A percentile compares a stretch with the other conserved stretches of the same genome.
Evolutionary conservation across 2,329 filamentous ascomycete species (phyloP).

Genomic region (Phialemonium atrogriseum): DNA sequence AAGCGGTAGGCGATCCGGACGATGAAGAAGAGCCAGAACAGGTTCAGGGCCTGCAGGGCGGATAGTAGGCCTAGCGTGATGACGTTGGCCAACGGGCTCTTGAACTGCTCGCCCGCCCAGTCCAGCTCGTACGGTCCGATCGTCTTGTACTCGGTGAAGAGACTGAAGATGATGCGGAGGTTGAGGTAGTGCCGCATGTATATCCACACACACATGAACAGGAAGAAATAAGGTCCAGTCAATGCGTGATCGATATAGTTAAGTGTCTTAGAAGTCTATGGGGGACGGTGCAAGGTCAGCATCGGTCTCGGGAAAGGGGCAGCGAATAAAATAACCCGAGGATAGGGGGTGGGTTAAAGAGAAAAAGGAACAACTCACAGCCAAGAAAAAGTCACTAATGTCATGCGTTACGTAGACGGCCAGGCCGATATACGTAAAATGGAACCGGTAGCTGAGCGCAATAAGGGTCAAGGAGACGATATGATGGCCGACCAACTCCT

Average conservation of each 20-base stretch:
- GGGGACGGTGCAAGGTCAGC: constrained; percentile 10
- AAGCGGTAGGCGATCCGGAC: constrained; percentile 67
- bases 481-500: constrained; percentile 86
- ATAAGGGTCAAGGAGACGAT: constrained; percentile 83
- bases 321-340: not conserved
- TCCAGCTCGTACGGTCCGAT: constrained; percentile 68
- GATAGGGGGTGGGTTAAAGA: not conserved
- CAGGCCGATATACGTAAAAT: constrained; percentile 92
- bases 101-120: constrained; percentile 71
- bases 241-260: constrained; percentile 80
- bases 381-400: constrained; percentile 91
- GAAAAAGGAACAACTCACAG: constrained; percentile 46
- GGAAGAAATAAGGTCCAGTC: constrained; percentile 74
- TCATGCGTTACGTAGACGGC: constrained; percentile 94
- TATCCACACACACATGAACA: constrained; percentile 78
- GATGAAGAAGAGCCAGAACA: constrained; percentile 78
- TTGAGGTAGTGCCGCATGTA: constrained; percentile 86
- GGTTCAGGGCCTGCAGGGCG: constrained; percentile 63
- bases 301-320: not conserved
- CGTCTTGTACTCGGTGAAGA: constrained; percentile 67
- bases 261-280: constrained; percentile 76
- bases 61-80: constrained; percentile 60
- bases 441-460: constrained; percentile 82
- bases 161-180: constrained; percentile 65
- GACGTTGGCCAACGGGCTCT: constrained; percentile 60